A percentile compares a stretch with the other conserved stretches of the same genome.
phyloP scores from a whole-genome alignment of 2,329 filamentous ascomycete species.

The Phialophora macrospora region DNA sequence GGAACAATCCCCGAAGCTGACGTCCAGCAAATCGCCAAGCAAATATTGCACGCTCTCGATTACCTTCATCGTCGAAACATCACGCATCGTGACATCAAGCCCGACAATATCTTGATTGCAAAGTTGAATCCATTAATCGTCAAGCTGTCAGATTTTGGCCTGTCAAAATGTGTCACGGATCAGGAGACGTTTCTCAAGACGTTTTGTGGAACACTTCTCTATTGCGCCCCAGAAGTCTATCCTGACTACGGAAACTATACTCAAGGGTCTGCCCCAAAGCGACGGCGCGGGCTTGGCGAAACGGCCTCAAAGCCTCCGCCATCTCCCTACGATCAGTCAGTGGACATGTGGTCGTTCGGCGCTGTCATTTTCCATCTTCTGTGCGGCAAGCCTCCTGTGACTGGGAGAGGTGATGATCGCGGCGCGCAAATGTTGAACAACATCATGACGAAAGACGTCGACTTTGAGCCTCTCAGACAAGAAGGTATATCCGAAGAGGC shows the following conservation, averaged over 20 bases:
- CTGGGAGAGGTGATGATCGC: conserved; percentile 73
- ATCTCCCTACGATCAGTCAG: conserved; percentile 81
- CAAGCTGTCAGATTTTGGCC: conserved; percentile 93
- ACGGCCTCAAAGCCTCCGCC: conserved; percentile 49
- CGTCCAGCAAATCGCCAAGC: conserved; percentile 70
- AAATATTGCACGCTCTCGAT: conserved; percentile 76
- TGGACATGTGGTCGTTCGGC: conserved; percentile 95
- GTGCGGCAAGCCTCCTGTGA: conserved; percentile 79
- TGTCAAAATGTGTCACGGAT: conserved; percentile 91
- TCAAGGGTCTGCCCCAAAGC: conserved; percentile 53
- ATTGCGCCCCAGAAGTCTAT: conserved; percentile 96
- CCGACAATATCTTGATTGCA: conserved; percentile 91
- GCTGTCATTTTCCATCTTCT: conserved; percentile 88
- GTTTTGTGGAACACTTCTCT: conserved; percentile 93
- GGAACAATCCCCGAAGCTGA: conserved; percentile 69
- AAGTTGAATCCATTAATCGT: conserved; percentile 74
- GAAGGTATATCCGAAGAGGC: conserved; percentile 67
- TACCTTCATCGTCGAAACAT: conserved; percentile 89
- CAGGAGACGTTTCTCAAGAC: conserved; percentile 92
- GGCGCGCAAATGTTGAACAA: conserved; percentile 77
- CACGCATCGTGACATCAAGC: conserved; percentile 98
- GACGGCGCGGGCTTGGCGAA: conserved; percentile 59
- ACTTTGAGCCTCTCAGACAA: conserved; percentile 66
- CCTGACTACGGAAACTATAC: conserved; percentile 74
- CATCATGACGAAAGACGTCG: conserved; percentile 79